Conservation (phyloP, 202 grass and related monocot genomes). For the Musa balbisiana region DNA sequence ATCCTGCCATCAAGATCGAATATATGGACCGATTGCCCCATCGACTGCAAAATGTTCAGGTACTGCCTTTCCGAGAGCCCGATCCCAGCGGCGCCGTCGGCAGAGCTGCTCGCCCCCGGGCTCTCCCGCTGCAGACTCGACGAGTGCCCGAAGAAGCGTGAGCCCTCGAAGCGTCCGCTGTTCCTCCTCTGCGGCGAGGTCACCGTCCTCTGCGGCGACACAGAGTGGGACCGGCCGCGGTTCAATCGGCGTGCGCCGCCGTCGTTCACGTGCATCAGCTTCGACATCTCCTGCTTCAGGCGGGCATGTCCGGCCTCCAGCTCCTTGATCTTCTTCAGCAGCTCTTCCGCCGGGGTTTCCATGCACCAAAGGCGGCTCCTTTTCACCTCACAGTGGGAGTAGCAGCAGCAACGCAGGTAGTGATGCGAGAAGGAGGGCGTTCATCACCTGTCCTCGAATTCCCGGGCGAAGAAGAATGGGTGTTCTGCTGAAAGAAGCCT, state of each 20-base stretch:
- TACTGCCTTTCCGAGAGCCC: conserved; percentile 64
- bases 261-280: conserved; percentile 27
- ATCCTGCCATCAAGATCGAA: conserved; percentile 80
- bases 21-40: conserved; percentile 91
- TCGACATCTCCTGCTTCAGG: conserved; percentile 76
- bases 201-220: conserved; percentile 46
- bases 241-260: conserved; percentile 6
- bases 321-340: conserved; percentile 77
- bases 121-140: conserved; percentile 50
- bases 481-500: conserved; percentile 23
- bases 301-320: conserved; percentile 66
- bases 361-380: conserved; percentile 23
- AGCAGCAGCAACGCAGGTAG: background rate
- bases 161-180: conserved; percentile 17
- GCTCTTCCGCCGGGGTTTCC: conserved; percentile 48
- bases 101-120: conserved; percentile 30
- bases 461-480: background rate
- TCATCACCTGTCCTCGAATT: background rate
- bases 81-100: conserved; percentile 7
- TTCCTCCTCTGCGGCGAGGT: conserved; percentile 12
- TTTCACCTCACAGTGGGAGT: background rate
- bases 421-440: background rate
- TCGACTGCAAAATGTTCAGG: conserved; percentile 53
- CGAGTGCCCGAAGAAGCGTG: conserved; percentile 42
- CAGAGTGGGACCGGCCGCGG: conserved; percentile 58